These are phyloP conservation scores for Chalciporus chontae DNA, from an alignment of 768 basidiomycete species.

Conservation along the genomic window DNA sequence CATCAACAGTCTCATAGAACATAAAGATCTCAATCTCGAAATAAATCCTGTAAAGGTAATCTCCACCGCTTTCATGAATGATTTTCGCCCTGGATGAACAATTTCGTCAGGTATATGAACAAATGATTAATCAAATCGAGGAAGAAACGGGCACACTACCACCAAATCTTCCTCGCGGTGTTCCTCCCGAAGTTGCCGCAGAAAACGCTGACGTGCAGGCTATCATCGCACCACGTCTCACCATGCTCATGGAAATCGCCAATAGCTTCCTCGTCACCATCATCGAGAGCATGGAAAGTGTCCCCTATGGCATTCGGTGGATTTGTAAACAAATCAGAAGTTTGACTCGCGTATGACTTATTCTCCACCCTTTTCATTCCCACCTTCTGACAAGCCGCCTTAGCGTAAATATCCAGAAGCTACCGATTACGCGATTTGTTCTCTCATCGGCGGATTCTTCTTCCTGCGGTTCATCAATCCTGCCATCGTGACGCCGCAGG, in stretches of 20 bases:
- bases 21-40: constrained; percentile 98
- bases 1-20: constrained; percentile 98
- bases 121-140: constrained; percentile 99
- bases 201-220: constrained; percentile 95
- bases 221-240: constrained; percentile 93
- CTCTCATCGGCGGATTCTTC: constrained; percentile 98
- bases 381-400: constrained; percentile 8
- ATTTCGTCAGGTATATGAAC: constrained; percentile 85
- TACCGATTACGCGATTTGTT: constrained; percentile 97
- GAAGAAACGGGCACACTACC: constrained; percentile 94
- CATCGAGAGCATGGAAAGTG: constrained; percentile 97
- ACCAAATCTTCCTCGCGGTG: constrained; percentile 86
- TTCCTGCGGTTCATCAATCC: constrained; percentile 99
- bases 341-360: constrained; percentile 75
- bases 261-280: constrained; percentile 97
- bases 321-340: constrained; percentile 99
- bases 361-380: not conserved
- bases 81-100: not conserved
- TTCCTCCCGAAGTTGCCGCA: constrained; percentile 90
- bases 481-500: constrained; percentile 97
- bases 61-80: not conserved
- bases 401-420: constrained; percentile 99
- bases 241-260: constrained; percentile 99
- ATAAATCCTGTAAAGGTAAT: constrained; percentile 96
- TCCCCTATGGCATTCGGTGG: constrained; percentile 99